phyloP scores from a whole-genome alignment of 2,329 filamentous ascomycete species.

The Fusarium pseudocircinatum region DNA sequence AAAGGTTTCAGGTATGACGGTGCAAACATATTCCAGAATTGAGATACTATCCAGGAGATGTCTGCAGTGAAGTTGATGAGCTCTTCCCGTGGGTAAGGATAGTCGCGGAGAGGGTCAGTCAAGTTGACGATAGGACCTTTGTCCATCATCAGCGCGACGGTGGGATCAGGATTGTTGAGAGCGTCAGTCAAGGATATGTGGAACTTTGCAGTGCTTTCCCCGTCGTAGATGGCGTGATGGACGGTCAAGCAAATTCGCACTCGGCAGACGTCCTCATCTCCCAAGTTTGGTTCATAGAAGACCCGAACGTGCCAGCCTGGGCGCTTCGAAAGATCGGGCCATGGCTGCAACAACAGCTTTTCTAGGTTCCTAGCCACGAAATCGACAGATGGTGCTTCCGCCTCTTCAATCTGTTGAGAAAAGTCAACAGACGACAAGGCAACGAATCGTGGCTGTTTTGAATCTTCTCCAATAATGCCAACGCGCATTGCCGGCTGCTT shows the following conservation, averaged over 20 bases:
- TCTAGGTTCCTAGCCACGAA: neutral
- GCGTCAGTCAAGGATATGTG: neutral
- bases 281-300: neutral
- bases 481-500: neutral
- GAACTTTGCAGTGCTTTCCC: neutral
- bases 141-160: neutral
- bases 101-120: neutral
- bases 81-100: neutral
- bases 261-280: neutral
- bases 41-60: neutral
- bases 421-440: neutral
- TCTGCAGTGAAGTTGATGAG: neutral
- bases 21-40: neutral
- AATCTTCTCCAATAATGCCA: neutral
- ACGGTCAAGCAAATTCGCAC: fast-evolving
- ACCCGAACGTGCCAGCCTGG: neutral
- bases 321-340: neutral
- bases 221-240: neutral
- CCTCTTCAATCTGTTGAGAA: neutral
- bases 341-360: neutral
- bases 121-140: neutral
- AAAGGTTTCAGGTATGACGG: neutral
- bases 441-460: neutral
- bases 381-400: neutral
- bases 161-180: neutral